These are phyloP conservation scores for Fusarium udum DNA, from an alignment of 2,329 filamentous ascomycete species.

Conservation along the genomic window DNA sequence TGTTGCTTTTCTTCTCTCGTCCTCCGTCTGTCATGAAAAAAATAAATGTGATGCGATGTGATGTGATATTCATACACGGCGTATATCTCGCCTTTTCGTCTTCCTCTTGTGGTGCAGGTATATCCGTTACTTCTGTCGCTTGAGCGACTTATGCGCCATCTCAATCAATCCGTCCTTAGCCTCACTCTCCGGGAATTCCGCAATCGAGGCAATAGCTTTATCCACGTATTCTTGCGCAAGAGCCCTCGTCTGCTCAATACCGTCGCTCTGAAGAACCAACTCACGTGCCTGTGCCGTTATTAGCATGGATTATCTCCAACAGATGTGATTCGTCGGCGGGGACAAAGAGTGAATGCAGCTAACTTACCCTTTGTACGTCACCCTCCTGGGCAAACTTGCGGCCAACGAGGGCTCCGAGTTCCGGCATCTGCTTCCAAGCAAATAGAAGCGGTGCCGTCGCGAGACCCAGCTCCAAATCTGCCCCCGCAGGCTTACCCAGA, in stretches of 20 bases:
- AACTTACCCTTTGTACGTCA: constrained; percentile 81
- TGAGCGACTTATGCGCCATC: constrained; percentile 93
- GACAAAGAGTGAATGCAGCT: neutral
- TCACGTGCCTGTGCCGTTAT: constrained; percentile 75
- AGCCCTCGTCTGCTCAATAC: constrained; percentile 89
- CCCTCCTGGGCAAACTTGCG: constrained; percentile 87
- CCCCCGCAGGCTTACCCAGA: constrained; percentile 92
- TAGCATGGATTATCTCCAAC: constrained; percentile 34
- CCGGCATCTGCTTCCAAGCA: constrained; percentile 89
- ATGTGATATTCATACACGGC: constrained; percentile 38
- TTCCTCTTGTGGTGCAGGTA: neutral
- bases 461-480: constrained; percentile 90
- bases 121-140: constrained; percentile 79
- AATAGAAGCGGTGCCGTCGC: constrained; percentile 95
- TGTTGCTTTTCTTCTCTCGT: neutral
- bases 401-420: constrained; percentile 87
- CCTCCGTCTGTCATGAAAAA: constrained; percentile 14
- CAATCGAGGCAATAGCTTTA: constrained; percentile 86
- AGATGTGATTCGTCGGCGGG: constrained; percentile 30
- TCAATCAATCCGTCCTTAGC: constrained; percentile 91
- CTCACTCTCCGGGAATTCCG: constrained; percentile 88
- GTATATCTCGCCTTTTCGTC: constrained; percentile 7
- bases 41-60: constrained; percentile 18
- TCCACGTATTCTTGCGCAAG: constrained; percentile 91
- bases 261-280: constrained; percentile 83